Evolutionary conservation across 352 stramenopile species (phyloP).

Genomic region (Achlya hypogyna): DNA sequence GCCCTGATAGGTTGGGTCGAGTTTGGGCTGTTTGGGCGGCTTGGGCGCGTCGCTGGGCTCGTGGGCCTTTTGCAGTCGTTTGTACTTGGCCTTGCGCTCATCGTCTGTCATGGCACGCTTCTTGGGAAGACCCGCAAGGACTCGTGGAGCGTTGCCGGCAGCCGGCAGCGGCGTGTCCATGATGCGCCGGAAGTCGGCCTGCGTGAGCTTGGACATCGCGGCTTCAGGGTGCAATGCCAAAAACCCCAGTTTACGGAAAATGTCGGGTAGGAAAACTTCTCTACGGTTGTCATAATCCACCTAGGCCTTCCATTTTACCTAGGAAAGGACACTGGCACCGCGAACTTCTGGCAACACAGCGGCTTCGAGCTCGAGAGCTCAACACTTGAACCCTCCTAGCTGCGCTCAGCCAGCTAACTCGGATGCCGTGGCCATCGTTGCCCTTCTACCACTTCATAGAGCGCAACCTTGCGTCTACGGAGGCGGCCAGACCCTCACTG

Average conservation of each 20-base stretch:
- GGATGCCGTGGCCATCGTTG: no score
- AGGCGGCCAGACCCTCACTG: no score
- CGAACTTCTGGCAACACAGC: no score
- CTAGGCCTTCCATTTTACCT: no score
- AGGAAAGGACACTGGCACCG: no score
- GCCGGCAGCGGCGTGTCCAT: constrained; percentile 30
- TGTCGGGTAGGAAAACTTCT: no score
- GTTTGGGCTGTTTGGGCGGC: not conserved
- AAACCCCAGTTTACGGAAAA: not conserved
- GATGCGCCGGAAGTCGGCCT: constrained; percentile 68
- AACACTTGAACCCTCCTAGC: no score
- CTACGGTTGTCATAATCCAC: not conserved
- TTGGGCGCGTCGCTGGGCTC: not conserved
- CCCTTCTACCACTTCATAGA: no score
- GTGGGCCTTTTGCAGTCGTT: constrained; percentile 28
- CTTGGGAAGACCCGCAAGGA: not conserved
- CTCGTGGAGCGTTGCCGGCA: constrained; percentile 23
- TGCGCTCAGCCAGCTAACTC: no score
- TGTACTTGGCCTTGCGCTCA: constrained; percentile 33
- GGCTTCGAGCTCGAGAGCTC: no score
- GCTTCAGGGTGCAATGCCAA: not conserved
- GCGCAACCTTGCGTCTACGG: no score
- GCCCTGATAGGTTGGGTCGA: not conserved
- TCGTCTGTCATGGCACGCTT: constrained; percentile 47
- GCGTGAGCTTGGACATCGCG: constrained; percentile 20